A percentile compares a stretch with the other conserved stretches of the same genome.
Conservation (phyloP, 164 flowering plant genomes). For the Piper betle region DNA sequence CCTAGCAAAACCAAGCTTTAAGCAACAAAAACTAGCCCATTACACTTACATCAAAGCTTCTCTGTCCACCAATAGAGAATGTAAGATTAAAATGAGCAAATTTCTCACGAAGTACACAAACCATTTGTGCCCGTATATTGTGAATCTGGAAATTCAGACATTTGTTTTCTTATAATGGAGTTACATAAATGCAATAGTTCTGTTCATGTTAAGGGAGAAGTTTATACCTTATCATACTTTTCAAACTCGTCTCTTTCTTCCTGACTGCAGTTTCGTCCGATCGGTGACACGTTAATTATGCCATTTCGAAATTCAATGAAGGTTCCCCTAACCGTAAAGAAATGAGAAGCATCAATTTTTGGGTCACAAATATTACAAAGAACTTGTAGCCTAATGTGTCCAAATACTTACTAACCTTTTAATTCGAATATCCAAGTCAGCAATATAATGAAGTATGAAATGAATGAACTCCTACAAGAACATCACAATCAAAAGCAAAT, state of each 20-base stretch:
- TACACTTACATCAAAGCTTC: slow-evolving; percentile 89
- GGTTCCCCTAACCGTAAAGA: slow-evolving; percentile 51
- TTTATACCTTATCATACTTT: slow-evolving; percentile 78
- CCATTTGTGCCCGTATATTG: slow-evolving; percentile 77
- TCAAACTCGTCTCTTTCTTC: slow-evolving; percentile 94
- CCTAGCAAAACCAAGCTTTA: background rate
- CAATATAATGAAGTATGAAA: slow-evolving; percentile 88
- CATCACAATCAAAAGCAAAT: background rate
- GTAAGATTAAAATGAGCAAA: slow-evolving; percentile 85
- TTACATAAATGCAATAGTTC: background rate
- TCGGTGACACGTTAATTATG: slow-evolving; percentile 94
- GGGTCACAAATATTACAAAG: background rate
- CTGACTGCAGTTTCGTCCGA: slow-evolving; percentile 96
- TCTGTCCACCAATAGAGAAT: slow-evolving; percentile 96
- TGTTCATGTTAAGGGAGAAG: background rate
- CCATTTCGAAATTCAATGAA: slow-evolving; percentile 96
- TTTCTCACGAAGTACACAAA: slow-evolving; percentile 68
- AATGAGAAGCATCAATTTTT: background rate
- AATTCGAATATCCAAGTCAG: slow-evolving; percentile 95
- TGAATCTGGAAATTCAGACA: slow-evolving; percentile 39
- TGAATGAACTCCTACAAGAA: slow-evolving; percentile 73
- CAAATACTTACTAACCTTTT: slow-evolving; percentile 50
- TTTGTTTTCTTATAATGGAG: background rate
- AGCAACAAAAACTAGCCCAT: background rate
- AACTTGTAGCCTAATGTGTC: background rate